Conservation (phyloP, 1,284 basidiomycete species). For the Sporisorium scitamineum region DNA sequence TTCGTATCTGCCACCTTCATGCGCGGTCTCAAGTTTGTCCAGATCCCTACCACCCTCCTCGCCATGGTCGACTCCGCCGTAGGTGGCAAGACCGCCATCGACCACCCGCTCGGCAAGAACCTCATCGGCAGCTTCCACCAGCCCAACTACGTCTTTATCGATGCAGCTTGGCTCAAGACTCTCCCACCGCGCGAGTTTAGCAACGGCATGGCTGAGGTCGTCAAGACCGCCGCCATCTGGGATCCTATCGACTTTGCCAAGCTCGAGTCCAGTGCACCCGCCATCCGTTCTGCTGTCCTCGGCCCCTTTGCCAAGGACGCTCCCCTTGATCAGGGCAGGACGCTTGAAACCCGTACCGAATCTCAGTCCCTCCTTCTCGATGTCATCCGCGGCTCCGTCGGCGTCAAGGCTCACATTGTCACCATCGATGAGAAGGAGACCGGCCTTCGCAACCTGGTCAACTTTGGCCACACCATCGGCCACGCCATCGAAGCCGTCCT, state of each 20-base stretch:
- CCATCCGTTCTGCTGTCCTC: constrained; percentile 65
- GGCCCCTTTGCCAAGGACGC: constrained; percentile 53
- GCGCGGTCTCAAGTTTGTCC: constrained; percentile 88
- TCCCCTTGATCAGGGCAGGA: constrained; percentile 54
- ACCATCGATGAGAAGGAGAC: constrained; percentile 69
- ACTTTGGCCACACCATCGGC: constrained; percentile 68
- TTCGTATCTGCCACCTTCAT: constrained; percentile 90
- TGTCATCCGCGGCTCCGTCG: constrained; percentile 68
- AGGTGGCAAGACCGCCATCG: constrained; percentile 97
- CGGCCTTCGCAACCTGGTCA: constrained; percentile 68
- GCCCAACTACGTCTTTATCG: constrained; percentile 96
- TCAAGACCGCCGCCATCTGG: constrained; percentile 74
- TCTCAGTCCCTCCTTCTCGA: constrained; percentile 66
- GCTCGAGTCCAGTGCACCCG: constrained; percentile 63
- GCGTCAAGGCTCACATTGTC: constrained; percentile 69
- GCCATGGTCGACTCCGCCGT: constrained; percentile 99
- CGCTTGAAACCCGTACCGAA: constrained; percentile 61
- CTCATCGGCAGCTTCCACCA: constrained; percentile 99
- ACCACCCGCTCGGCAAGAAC: constrained; percentile 96
- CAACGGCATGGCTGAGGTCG: constrained; percentile 98
- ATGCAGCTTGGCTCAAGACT: constrained; percentile 93
- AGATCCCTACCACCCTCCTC: constrained; percentile 94
- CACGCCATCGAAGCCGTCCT: constrained; percentile 69
- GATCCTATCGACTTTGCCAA: constrained; percentile 67
- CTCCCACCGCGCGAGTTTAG: constrained; percentile 92